These are phyloP conservation scores for Triglochin maritima DNA, from an alignment of 106 monocot genomes.

Conservation along the genomic window DNA sequence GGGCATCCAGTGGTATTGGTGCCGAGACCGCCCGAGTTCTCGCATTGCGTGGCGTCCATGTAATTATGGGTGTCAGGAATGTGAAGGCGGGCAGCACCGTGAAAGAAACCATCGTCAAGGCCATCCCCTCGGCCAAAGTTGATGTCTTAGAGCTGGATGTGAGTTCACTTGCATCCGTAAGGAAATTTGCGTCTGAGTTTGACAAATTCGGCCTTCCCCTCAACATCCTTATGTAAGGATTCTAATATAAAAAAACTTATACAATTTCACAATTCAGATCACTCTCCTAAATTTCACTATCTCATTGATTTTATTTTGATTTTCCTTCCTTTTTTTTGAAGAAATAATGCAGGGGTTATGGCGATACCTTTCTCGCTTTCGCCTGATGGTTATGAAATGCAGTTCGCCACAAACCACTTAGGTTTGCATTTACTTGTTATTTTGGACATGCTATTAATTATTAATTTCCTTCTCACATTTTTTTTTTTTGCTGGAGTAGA, in stretches of 20 bases:
- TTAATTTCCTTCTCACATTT: too few relatives aligned
- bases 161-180: slow-evolving; percentile 12
- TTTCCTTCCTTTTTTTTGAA: slow-evolving; percentile 7
- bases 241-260: too few relatives aligned
- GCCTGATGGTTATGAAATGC: slow-evolving; percentile 17
- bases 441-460: too few relatives aligned
- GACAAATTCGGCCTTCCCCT: slow-evolving; percentile 8
- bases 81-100: slow-evolving; percentile 13
- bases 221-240: slow-evolving; percentile 18
- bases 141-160: slow-evolving; percentile 21
- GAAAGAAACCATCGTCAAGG: slow-evolving; percentile 16
- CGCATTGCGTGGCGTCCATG: slow-evolving; percentile 18
- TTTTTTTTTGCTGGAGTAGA: too few relatives aligned
- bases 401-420: slow-evolving; percentile 19
- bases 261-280: too few relatives aligned
- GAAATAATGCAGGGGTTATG: slow-evolving; percentile 27
- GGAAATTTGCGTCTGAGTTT: slow-evolving; percentile 21
- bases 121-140: slow-evolving; percentile 13
- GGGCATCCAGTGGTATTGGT: slow-evolving; percentile 23
- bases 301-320: too few relatives aligned
- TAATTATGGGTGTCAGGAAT: slow-evolving; percentile 15
- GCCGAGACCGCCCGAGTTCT: slow-evolving; percentile 21
- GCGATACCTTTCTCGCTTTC: slow-evolving; percentile 15
- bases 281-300: too few relatives aligned
- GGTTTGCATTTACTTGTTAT: too few relatives aligned